These are phyloP conservation scores for Bifiguratus adelaidae DNA, from an alignment of 192 early-diverging fungal genomes.

Conservation along the genomic window DNA sequence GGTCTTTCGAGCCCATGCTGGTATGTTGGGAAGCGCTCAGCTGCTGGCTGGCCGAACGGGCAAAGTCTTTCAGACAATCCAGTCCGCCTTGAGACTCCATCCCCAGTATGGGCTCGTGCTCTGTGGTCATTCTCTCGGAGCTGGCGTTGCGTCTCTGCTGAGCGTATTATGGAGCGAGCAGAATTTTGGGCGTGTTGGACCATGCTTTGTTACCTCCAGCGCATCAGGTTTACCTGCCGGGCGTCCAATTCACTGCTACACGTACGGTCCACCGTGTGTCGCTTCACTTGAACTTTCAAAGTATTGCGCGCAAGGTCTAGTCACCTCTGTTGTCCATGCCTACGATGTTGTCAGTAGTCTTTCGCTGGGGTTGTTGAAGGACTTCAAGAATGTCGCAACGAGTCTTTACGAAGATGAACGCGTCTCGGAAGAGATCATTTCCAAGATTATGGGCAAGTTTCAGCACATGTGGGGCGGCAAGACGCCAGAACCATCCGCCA, in stretches of 20 bases:
- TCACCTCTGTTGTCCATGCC: conserved; percentile 76
- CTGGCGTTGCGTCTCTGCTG: conserved; percentile 72
- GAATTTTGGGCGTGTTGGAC: conserved; percentile 5
- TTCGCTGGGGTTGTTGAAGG: conserved; percentile 62
- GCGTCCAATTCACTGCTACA: conserved; percentile 74
- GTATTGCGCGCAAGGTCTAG: conserved; percentile 50
- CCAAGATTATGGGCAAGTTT: conserved; percentile 36
- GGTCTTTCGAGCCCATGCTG: conserved; percentile 61
- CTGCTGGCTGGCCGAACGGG: conserved; percentile 54
- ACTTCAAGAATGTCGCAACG: conserved; percentile 62
- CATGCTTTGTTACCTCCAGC: conserved; percentile 47
- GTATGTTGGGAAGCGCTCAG: conserved; percentile 76
- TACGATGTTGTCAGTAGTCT: conserved; percentile 71
- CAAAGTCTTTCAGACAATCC: conserved; percentile 61
- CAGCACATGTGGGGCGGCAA: conserved; percentile 15
- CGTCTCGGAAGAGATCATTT: conserved; percentile 54
- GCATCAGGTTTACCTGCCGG: conserved; percentile 52
- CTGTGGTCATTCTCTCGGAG: conserved; percentile 84
- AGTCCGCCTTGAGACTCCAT: conserved; percentile 53
- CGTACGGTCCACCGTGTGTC: conserved; percentile 76
- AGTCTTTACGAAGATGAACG: conserved; percentile 48
- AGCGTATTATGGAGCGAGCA: conserved; percentile 68
- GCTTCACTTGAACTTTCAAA: conserved; percentile 57
- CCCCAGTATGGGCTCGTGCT: conserved; percentile 75
- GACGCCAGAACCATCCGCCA: conserved; percentile 7